Evolutionary conservation across 164 flowering plant genomes (phyloP), one percentile per base, ranked within the genome.

Genomic region (Stephania japonica): DNA sequence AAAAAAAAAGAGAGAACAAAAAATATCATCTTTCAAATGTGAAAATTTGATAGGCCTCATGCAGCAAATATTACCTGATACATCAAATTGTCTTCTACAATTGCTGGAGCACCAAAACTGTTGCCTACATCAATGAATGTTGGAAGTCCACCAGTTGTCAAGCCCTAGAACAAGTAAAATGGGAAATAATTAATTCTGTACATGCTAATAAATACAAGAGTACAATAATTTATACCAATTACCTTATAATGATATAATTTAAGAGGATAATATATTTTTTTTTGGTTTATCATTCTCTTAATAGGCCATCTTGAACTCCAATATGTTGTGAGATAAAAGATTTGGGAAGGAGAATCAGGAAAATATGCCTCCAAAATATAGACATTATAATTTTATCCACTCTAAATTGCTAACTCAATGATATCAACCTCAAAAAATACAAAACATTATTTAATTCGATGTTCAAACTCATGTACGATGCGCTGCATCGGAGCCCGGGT

Each of bases 21-120:
- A 42, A 14, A 32, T 32, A 32, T 2, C 38, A 32, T 32, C 59
- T 21, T 49, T 26, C 3, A 26, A 73, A 32, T 27, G 10, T 43
- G 24, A 5, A 25, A 68, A 27, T 67, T 41, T 24, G 47, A 61
- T 62, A 50, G 62, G 25, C 18, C 44, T 25, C 18, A 44, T 7
- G 56, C 44, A 50, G 11, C 26, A 25, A 10, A 44, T 25, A 66
- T 67, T 43, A 92, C 98, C 96, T 91, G 98, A 81, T 87, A 73
- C 64, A 95, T 78, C 75, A 96, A 84, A 82, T 96, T 96, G 83
- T 96, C 98, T 79, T 96, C 99, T 75, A 85, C 74, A 64, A 96
- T 96, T 64, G 92, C 93, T 38, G 99, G 98, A 70, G 99, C 98
- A 75, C 99, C 99, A 82, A 96, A 96, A 83, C 98, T 96, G 80